Evolutionary conservation across 257 asterid species (phyloP).

Genomic region (Schizonepeta tenuifolia): DNA sequence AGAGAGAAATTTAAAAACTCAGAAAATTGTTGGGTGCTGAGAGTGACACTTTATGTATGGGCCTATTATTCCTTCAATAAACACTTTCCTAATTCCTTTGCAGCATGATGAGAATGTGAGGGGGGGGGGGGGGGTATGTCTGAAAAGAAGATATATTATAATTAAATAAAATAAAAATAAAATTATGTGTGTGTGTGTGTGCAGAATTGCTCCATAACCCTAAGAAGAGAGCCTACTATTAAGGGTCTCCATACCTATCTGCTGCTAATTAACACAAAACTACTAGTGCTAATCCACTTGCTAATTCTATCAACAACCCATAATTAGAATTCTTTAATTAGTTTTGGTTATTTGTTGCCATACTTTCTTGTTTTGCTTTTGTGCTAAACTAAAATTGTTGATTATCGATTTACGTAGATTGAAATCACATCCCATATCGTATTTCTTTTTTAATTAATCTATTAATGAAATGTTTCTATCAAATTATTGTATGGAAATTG

Average conservation of each 20-base stretch:
- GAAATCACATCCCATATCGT: too few relatives aligned
- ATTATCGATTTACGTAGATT: not conserved
- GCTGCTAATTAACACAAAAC: constrained; percentile 34
- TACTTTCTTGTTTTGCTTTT: constrained; percentile 15
- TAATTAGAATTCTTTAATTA: constrained; percentile 3
- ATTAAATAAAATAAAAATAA: not conserved
- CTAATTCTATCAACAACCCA: constrained; percentile 25
- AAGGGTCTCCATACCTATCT: constrained; percentile 41
- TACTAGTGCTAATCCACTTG: constrained; percentile 45
- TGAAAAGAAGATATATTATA: constrained; percentile 36
- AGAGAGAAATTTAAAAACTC: constrained; percentile 15
- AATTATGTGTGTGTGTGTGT: not conserved
- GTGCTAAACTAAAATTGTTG: not conserved
- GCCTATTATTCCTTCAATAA: constrained; percentile 43
- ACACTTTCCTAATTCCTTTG: constrained; percentile 41
- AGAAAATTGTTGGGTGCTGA: constrained; percentile 40
- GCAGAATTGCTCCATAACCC: constrained; percentile 36
- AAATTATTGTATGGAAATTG: not conserved
- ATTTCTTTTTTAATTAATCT: too few relatives aligned
- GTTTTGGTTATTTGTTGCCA: not conserved
- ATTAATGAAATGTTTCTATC: not conserved
- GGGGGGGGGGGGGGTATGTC: constrained; percentile 27
- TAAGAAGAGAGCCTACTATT: constrained; percentile 26
- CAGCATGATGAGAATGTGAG: constrained; percentile 29
- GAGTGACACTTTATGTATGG: constrained; percentile 46